These are phyloP conservation scores for Lippia alba DNA, from an alignment of 305 asterid genomes.

Conservation along the genomic window DNA sequence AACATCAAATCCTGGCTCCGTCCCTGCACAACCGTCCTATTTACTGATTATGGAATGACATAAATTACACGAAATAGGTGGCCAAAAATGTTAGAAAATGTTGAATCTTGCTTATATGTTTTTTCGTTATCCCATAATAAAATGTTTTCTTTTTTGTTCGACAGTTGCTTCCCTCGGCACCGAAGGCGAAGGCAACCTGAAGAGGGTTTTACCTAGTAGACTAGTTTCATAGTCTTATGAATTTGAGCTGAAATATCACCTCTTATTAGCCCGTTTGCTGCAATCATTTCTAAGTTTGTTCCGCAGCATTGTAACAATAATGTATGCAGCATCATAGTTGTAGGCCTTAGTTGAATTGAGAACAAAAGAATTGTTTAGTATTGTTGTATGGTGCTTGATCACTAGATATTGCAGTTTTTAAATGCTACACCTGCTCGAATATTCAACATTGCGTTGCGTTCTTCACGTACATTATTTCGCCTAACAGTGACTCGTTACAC, in stretches of 20 bases:
- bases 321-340: slow-evolving; percentile 26
- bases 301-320: slow-evolving; percentile 26
- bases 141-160: slow-evolving; percentile 26
- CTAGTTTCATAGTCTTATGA: slow-evolving; percentile 25
- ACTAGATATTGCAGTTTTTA: not conserved
- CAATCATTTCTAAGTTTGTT: slow-evolving; percentile 27
- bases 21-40: too few relatives aligned
- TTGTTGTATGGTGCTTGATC: not conserved
- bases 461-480: too few relatives aligned
- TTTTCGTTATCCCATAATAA: not conserved
- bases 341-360: slow-evolving; percentile 23
- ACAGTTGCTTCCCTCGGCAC: slow-evolving; percentile 86
- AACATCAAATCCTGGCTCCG: too few relatives aligned
- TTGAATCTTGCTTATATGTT: not conserved
- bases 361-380: not conserved
- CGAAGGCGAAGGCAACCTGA: slow-evolving; percentile 77
- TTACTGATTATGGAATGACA: not conserved
- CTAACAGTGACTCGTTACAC: too few relatives aligned
- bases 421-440: not conserved
- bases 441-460: not conserved
- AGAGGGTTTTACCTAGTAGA: slow-evolving; percentile 26
- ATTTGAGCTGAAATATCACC: slow-evolving; percentile 17
- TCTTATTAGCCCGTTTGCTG: slow-evolving; percentile 4
- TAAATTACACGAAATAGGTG: not conserved
- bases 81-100: not conserved